A percentile compares a stretch with the other conserved stretches of the same genome.
Evolutionary conservation across 306 rosid genomes (phyloP).

Genomic region (Purshia tridentata): DNA sequence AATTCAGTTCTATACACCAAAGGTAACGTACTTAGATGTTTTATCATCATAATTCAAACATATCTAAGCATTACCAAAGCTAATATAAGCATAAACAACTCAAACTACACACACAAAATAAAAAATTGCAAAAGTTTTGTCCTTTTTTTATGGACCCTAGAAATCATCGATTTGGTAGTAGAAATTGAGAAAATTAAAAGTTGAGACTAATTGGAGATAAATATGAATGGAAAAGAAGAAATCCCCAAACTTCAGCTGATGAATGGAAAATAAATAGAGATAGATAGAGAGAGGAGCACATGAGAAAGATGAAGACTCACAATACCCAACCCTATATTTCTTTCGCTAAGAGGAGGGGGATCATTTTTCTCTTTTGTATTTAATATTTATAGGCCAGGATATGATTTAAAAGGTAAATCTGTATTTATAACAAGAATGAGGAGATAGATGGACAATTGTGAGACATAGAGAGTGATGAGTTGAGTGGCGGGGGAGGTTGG

Average conservation of each 20-base stretch:
- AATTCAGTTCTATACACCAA: not conserved
- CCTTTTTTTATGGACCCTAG: not conserved
- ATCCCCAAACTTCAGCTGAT: not conserved
- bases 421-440: not conserved
- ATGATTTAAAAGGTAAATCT: not conserved
- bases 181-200: not conserved
- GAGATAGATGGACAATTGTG: too few relatives aligned
- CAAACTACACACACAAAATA: not conserved
- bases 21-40: not conserved
- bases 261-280: not conserved
- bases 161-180: not conserved
- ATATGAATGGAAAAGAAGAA: not conserved
- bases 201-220: too few relatives aligned
- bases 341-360: not conserved
- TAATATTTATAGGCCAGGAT: conserved; percentile 19
- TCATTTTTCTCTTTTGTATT: too few relatives aligned
- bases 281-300: conserved; percentile 26
- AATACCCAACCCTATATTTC: conserved; percentile 40
- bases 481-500: too few relatives aligned
- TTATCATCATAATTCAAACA: not conserved
- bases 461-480: too few relatives aligned
- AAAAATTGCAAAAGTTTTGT: not conserved
- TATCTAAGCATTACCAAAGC: not conserved
- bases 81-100: not conserved
- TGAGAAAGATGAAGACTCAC: conserved; percentile 7